Evolutionary conservation across 2,329 filamentous ascomycete genomes (phyloP).

Genomic region (Orbilia ellipsospora): DNA sequence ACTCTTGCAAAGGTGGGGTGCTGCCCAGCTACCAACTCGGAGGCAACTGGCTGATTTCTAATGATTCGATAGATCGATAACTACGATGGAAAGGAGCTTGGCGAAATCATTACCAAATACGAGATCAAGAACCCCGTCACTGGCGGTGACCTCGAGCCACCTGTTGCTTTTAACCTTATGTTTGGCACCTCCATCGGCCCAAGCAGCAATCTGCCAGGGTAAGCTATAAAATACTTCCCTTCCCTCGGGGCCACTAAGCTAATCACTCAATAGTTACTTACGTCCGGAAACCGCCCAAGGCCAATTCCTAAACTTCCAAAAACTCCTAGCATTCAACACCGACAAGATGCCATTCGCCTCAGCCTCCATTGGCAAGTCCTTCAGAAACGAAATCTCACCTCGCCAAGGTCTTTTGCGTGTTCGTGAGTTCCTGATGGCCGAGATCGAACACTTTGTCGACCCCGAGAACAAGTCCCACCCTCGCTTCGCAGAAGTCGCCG

Average conservation of each 20-base stretch:
- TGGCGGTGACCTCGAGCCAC: constrained; percentile 78
- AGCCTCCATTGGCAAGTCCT: constrained; percentile 96
- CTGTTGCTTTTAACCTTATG: constrained; percentile 97
- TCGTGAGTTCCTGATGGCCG: constrained; percentile 97
- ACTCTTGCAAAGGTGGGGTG: constrained; percentile 75
- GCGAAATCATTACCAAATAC: constrained; percentile 87
- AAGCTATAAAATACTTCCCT: background rate
- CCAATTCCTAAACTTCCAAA: constrained; percentile 96
- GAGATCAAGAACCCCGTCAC: constrained; percentile 89
- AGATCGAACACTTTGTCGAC: constrained; percentile 98
- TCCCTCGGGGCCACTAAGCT: background rate
- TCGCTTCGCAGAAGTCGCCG: constrained; percentile 85
- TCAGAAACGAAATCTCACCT: constrained; percentile 97
- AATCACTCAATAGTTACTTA: constrained; percentile 69
- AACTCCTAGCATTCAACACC: constrained; percentile 96
- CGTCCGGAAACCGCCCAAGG: constrained; percentile 97
- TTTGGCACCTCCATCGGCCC: constrained; percentile 96
- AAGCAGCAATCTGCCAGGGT: constrained; percentile 82
- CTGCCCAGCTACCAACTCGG: constrained; percentile 1
- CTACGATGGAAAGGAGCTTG: constrained; percentile 87
- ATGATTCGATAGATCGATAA: constrained; percentile 77
- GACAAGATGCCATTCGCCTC: constrained; percentile 96
- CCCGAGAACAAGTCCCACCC: constrained; percentile 93
- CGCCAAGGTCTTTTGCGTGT: constrained; percentile 90
- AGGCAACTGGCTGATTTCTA: constrained; percentile 2